phyloP scores from a whole-genome alignment of 192 early-diverging fungal genomes.

The Backusella westeae region DNA sequence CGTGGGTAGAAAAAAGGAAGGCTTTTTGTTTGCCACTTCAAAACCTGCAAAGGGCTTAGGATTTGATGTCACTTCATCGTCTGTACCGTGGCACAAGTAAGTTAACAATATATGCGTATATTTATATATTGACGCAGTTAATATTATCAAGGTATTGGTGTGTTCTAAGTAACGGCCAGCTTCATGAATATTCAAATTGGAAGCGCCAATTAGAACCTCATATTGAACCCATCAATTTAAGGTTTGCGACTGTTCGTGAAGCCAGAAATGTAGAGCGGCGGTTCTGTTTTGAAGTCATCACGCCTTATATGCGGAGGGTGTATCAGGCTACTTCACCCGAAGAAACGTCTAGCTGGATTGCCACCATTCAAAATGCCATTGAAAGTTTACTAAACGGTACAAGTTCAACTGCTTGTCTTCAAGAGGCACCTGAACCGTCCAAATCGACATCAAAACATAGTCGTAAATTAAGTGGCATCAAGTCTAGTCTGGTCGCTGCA shows the following conservation, averaged over 20 bases:
- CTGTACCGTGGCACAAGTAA: constrained; percentile 47
- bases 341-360: constrained; percentile 66
- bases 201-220: constrained; percentile 56
- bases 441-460: neutral
- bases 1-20: constrained; percentile 46
- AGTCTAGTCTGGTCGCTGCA: neutral
- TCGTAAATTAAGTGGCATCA: constrained; percentile 15
- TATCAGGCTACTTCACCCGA: constrained; percentile 72
- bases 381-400: constrained; percentile 59
- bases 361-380: constrained; percentile 66
- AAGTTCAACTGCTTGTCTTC: constrained; percentile 4
- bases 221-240: constrained; percentile 62
- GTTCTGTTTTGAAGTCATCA: constrained; percentile 73
- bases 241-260: constrained; percentile 64
- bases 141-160: constrained; percentile 58
- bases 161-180: constrained; percentile 57
- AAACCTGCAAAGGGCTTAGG: constrained; percentile 36
- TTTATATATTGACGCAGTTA: neutral
- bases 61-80: constrained; percentile 24
- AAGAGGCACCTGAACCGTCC: neutral
- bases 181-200: constrained; percentile 69
- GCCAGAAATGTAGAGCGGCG: constrained; percentile 64
- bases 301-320: constrained; percentile 53
- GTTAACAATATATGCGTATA: neutral
- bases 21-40: constrained; percentile 60